Percentiles rank a stretch among this genome's conserved stretches.
Conservation (phyloP, 108 stramenopile genomes). For the Parietichytrium sp. region DNA sequence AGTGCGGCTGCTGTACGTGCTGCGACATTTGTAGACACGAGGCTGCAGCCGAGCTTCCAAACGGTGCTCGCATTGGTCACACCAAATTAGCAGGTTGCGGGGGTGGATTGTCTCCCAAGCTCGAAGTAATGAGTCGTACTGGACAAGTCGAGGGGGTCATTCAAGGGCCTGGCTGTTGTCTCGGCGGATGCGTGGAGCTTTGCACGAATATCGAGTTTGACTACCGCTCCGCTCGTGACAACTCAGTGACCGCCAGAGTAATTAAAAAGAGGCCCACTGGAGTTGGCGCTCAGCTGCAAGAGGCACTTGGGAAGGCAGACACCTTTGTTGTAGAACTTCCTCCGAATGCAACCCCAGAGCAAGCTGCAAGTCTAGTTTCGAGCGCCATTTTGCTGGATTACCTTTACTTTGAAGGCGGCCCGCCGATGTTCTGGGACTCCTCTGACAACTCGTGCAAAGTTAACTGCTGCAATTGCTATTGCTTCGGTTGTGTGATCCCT, state of each 20-base stretch:
- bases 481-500: neutral
- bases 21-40: constrained; percentile 31
- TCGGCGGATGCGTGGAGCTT: constrained; percentile 24
- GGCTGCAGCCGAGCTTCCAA: neutral
- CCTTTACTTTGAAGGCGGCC: constrained; percentile 9
- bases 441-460: neutral
- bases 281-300: too few species aligned
- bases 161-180: neutral
- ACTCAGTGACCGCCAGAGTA: too few species aligned
- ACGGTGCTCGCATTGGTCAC: neutral
- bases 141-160: neutral
- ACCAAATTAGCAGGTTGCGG: neutral
- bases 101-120: neutral
- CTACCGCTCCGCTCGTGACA: too few species aligned
- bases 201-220: constrained; percentile 5
- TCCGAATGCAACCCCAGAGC: neutral
- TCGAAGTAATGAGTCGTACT: neutral
- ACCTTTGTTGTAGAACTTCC: constrained; percentile 18
- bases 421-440: neutral
- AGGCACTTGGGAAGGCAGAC: neutral
- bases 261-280: too few species aligned
- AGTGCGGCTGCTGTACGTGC: neutral
- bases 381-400: neutral
- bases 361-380: neutral
- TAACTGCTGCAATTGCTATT: constrained; percentile 24